Conservation (phyloP, 345 rosid genomes). For the Syzygium aqueum region DNA sequence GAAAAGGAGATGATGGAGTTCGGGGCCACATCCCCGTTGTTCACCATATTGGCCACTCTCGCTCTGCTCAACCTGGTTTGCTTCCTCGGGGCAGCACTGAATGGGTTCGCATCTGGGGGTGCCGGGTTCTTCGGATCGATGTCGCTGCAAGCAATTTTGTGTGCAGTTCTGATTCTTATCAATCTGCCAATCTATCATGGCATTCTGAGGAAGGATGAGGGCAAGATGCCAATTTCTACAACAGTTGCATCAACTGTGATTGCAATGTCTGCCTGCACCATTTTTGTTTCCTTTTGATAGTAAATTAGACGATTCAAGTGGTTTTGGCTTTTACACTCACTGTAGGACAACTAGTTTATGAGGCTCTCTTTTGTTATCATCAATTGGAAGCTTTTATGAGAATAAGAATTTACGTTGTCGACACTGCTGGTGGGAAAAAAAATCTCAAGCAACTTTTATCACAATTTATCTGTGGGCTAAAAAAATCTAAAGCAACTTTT, state of each 20-base stretch:
- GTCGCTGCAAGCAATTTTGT: constrained; percentile 37
- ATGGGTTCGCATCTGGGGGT: background rate
- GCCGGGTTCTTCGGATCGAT: constrained; percentile 7
- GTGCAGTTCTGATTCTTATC: constrained; percentile 37
- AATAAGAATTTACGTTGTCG: background rate
- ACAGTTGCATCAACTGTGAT: constrained; percentile 30
- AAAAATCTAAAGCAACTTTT: background rate
- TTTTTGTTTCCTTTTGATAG: constrained; percentile 12
- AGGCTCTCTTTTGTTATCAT: background rate
- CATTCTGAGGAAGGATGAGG: constrained; percentile 50
- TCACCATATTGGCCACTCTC: constrained; percentile 42
- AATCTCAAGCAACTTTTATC: background rate
- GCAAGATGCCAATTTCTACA: constrained; percentile 44
- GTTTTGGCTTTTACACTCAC: background rate
- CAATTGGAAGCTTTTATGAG: background rate
- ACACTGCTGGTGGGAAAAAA: background rate
- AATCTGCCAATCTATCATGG: constrained; percentile 62
- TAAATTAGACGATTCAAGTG: background rate
- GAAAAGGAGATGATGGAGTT: constrained; percentile 61
- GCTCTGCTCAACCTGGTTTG: constrained; percentile 52
- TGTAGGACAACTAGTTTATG: background rate
- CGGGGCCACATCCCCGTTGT: constrained; percentile 58
- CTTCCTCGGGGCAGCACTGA: constrained; percentile 15
- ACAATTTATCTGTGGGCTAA: background rate
- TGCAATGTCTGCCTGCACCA: constrained; percentile 30